These are phyloP conservation scores for Amborella trichopoda DNA, from an alignment of 164 flowering plant species.

Conservation along the genomic window DNA sequence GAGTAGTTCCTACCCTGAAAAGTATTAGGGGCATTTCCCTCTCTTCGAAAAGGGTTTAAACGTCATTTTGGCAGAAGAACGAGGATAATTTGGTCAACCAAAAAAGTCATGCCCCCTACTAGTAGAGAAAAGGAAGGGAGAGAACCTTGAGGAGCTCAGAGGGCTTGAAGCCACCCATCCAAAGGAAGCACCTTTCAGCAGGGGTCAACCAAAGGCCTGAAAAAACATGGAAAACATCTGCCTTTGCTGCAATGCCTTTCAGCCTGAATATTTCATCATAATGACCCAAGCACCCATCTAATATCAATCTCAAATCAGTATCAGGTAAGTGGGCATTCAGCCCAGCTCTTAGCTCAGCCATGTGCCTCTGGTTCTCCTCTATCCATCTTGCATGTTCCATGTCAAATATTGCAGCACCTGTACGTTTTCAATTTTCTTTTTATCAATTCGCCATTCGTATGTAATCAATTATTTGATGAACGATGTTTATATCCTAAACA, in stretches of 20 bases:
- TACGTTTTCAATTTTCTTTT: no score
- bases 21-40: no score
- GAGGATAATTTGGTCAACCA: no score
- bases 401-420: conserved; percentile 93
- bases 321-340: conserved; percentile 67
- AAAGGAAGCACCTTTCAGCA: conserved; percentile 93
- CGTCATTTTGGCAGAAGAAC: no score
- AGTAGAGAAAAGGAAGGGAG: no score
- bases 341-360: conserved; percentile 68
- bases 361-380: conserved; percentile 73
- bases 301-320: conserved; percentile 44
- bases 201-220: conserved; percentile 94
- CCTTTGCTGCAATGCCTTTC: conserved; percentile 62
- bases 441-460: no score
- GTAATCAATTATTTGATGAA: no score
- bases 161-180: conserved; percentile 99
- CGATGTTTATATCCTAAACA: no score
- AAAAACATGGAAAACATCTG: conserved; percentile 83
- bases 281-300: conserved; percentile 66
- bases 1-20: no score
- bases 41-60: no score
- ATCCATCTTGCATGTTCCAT: conserved; percentile 94
- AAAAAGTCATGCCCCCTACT: no score
- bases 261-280: conserved; percentile 80
- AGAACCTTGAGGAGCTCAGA: conserved; percentile 98